Evolutionary conservation across 768 basidiomycete species (phyloP), one percentile per base, ranked within the genome.

Genomic region (Auriscalpium orientale): DNA sequence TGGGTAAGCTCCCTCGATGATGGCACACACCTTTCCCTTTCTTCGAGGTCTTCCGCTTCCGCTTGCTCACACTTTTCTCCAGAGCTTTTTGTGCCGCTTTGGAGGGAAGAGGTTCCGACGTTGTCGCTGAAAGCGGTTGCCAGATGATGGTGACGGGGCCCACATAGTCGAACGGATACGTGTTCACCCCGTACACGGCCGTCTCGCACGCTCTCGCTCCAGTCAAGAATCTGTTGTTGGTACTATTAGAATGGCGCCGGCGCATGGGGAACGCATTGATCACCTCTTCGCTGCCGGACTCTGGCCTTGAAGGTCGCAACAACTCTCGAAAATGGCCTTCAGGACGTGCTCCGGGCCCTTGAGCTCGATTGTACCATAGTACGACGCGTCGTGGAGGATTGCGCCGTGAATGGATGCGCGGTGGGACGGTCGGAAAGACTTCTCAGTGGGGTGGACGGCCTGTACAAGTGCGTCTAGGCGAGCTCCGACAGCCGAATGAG

Each of bases 361-460:
- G 7, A 98, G 66, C 67, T 95, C 89, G 33, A 94, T 76, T 2
- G 85, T 74, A 0, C 84, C 82, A 61, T 78, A 81, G 69, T 98
- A 98, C 2, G 91, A 94, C 0, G 89, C 87, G 64, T 99, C 95
- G 55, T 95, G 91, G 1, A 95, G 69, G 53, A 97, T 93, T 1
- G 86, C 85, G 6, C 85, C 89, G 58, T 92, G 90, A 10, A 86
- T 69, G 1, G 91, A 81, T 3, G 97, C 94, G 34, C 95, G 82
- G 70, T 97, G 87, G 1, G 95, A 94, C 0, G 95, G 86, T 18
- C 97, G 81, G 67, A 88, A 95, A 0, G 91, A 79, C 66, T 98
- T 99, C 65, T 95, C 91, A 0, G 94, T 94, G 0, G 95, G 94
- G 2, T 83, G 82, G 2, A 87, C 71, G 8, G 95, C 89, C 88